Evolutionary conservation across 495 filamentous ascomycete genomes (phyloP).

Genomic region (Darksidea phi): DNA sequence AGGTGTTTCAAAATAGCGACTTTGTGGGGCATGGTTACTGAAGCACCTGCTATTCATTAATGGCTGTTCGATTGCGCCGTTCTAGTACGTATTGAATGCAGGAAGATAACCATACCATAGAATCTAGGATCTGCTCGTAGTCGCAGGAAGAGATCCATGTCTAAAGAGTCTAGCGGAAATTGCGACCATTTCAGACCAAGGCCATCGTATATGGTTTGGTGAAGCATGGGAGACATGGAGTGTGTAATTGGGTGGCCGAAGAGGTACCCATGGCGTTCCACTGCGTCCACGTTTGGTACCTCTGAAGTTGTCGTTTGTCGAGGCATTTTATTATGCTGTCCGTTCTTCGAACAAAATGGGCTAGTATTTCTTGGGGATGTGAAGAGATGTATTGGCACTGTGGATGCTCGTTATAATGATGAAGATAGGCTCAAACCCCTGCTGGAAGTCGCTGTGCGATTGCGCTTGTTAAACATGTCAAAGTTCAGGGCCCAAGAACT

Average conservation of each 20-base stretch:
- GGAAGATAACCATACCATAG: constrained; percentile 43
- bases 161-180: constrained; percentile 54
- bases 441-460: too few relatives aligned
- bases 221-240: constrained; percentile 69
- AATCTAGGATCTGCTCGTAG: constrained; percentile 53
- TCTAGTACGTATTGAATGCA: too few relatives aligned
- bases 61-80: too few relatives aligned
- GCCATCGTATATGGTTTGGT: constrained; percentile 61
- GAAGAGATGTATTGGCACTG: constrained; percentile 47
- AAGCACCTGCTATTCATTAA: constrained; percentile 46
- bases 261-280: constrained; percentile 24
- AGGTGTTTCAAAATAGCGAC: constrained; percentile 66
- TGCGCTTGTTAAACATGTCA: too few relatives aligned
- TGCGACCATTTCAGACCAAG: constrained; percentile 63
- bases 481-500: too few relatives aligned
- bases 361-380: too few relatives aligned
- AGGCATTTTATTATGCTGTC: too few relatives aligned
- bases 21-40: constrained; percentile 77
- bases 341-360: too few relatives aligned
- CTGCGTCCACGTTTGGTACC: too few relatives aligned
- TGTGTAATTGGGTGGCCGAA: constrained; percentile 62
- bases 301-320: constrained; percentile 52
- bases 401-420: too few relatives aligned
- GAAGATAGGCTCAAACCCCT: too few relatives aligned
- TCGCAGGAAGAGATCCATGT: constrained; percentile 54